Base-by-base conservation (phyloP, 2,329 filamentous ascomycete genomes). In the Cercospora canescens region DNA sequence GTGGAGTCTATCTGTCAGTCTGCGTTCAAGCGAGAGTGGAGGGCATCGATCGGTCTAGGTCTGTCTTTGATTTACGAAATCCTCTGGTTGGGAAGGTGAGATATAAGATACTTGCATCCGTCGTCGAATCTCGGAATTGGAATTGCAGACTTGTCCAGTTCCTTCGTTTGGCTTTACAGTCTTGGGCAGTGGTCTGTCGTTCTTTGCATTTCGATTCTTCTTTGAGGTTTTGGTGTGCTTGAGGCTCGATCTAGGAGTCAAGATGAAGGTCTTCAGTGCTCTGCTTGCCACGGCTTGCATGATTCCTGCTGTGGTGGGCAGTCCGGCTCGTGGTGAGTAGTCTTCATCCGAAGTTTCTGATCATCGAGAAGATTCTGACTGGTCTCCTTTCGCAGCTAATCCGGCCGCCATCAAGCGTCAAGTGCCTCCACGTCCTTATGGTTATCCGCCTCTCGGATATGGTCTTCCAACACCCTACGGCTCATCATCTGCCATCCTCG, bases 401-500 rank as follows among this genome's bases (percentile, higher is more conserved):
- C 54, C 30, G 35, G 28, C 28, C 8, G 41, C 60, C 32, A 55
- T 24, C 48, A 39, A 60, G 34, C 35, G 52, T 35, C 56, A 35
- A 41, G 52, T 28, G 24, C 9, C 60, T 21, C 30, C 55, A 45
- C 6, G n/a, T 14, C 64, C 64, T 8, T 34, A 58, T n/a, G 50
- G 35, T 14, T 67, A 63, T 30, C 58, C 58, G 4, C 54, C 62
- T 32, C 62, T 62, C 4, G 35, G 37, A 48, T 67, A 67, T 18
- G 61, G 61, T 16, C 54, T 48, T 30, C 59, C 65, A 39, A 62
- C 11, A 14, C 28, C 16, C 14, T 21, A 34, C 8, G 59, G 52
- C 12, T 60, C 58, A 6, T 37, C 52, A 24, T 63, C 45, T 57
- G 56, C 24, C 26, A 56, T 48, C 11, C 48, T 58, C 18, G 62